Conservation (phyloP, 73 alveolate genomes). For the Paramecium octaurelia region DNA sequence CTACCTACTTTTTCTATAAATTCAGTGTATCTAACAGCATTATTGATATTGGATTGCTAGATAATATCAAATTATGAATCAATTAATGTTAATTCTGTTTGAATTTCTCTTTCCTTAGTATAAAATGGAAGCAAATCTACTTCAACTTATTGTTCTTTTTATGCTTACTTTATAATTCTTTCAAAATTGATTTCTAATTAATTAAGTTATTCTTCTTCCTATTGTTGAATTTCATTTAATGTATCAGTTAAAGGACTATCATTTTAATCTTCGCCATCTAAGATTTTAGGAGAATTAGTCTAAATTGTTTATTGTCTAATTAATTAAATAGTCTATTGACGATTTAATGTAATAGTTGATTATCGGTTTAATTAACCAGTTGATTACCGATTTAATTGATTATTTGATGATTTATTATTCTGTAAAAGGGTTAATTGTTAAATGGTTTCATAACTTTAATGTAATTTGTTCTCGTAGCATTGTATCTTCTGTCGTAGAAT, state of each 20-base stretch:
- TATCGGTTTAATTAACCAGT: not conserved
- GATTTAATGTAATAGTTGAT: not conserved
- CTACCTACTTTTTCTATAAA: not conserved
- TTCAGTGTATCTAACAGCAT: not conserved
- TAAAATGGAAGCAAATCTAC: not conserved
- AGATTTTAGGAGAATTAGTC: not conserved
- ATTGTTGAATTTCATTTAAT: not conserved
- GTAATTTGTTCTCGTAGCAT: not conserved
- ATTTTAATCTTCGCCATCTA: not conserved
- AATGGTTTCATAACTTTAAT: not conserved
- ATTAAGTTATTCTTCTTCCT: not conserved
- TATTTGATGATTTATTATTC: not conserved
- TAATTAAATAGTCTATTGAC: not conserved
- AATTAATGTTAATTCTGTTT: not conserved
- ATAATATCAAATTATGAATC: not conserved
- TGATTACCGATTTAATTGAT: not conserved
- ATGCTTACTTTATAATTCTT: not conserved
- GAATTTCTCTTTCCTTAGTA: not conserved
- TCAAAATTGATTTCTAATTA: conserved; percentile 32
- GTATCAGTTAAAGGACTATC: not conserved
- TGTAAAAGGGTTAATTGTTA: not conserved
- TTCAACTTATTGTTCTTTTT: not conserved
- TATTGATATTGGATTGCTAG: not conserved
- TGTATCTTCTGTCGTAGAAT: not conserved
- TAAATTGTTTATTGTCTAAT: not conserved